Percentiles rank a stretch among this genome's conserved stretches.
These are phyloP conservation scores for Dendrocalamus latiflorus DNA, from an alignment of 202 grass and related monocot species.

Conservation along the genomic window DNA sequence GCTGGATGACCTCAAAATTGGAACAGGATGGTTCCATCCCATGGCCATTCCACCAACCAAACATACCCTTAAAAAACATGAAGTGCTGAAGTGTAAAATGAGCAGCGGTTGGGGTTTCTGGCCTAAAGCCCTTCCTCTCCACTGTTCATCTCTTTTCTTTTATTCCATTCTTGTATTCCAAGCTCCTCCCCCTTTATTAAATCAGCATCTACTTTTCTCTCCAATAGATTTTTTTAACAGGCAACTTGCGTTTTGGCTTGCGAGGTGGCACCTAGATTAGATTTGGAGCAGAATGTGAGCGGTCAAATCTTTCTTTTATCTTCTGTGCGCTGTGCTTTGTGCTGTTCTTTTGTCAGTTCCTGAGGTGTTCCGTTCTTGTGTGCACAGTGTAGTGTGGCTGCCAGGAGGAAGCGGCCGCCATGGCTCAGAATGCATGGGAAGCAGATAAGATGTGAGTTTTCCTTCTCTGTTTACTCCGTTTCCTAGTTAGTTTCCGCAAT, in stretches of 20 bases:
- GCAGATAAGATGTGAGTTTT: constrained; percentile 53
- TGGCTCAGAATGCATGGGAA: constrained; percentile 42
- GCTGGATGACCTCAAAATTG: too few relatives aligned
- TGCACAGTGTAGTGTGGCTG: constrained; percentile 21
- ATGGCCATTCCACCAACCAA: too few relatives aligned
- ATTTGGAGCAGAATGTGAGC: constrained; percentile 43
- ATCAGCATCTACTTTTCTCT: neutral
- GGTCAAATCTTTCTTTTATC: constrained; percentile 18
- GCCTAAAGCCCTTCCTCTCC: neutral
- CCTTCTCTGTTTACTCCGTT: neutral
- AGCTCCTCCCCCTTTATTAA: neutral
- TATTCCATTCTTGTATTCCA: constrained; percentile 23
- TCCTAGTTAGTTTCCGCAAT: neutral
- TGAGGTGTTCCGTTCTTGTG: constrained; percentile 16
- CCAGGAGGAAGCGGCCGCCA: constrained; percentile 10
- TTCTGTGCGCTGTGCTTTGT: neutral
- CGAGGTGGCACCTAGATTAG: constrained; percentile 3
- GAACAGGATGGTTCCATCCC: too few relatives aligned
- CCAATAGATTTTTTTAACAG: neutral
- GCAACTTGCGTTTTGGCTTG: constrained; percentile 10
- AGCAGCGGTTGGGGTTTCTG: neutral
- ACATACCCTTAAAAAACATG: neutral
- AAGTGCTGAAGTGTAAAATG: neutral
- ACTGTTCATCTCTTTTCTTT: constrained; percentile 20
- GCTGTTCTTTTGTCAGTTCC: neutral